Evolutionary conservation across 2,329 filamentous ascomycete genomes (phyloP).

Genomic region (Sporothrix brasiliensis): DNA sequence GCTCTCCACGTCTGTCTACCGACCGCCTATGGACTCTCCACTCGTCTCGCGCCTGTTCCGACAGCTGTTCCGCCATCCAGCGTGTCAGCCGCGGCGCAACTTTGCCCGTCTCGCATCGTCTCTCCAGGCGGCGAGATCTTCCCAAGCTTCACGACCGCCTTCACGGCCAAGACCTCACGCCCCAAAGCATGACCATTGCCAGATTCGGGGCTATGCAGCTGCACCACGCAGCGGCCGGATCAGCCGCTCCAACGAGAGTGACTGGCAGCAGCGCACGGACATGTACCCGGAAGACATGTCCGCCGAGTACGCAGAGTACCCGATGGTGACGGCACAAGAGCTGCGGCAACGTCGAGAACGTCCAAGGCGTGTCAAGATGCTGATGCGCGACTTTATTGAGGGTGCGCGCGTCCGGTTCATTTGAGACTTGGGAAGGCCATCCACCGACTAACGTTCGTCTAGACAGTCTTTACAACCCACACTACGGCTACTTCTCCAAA

Average conservation of each 20-base stretch:
- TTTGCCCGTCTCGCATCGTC: constrained; percentile 45
- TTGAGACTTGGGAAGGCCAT: constrained; percentile 28
- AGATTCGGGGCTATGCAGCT: constrained; percentile 37
- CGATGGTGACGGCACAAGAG: constrained; percentile 80
- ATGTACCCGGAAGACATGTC: constrained; percentile 74
- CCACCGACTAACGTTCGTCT: neutral
- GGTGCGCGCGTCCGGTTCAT: constrained; percentile 54
- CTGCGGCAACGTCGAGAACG: constrained; percentile 72
- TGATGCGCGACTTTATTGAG: constrained; percentile 96
- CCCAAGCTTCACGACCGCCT: constrained; percentile 35
- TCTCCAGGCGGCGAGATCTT: constrained; percentile 47
- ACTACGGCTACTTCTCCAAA: constrained; percentile 95
- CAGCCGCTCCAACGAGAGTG: constrained; percentile 59
- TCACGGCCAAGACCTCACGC: neutral
- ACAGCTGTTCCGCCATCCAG: constrained; percentile 77
- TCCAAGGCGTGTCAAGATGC: constrained; percentile 90
- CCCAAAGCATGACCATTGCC: neutral
- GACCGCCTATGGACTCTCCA: constrained; percentile 35
- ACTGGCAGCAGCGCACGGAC: constrained; percentile 84
- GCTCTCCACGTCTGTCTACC: neutral
- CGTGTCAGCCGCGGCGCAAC: constrained; percentile 60
- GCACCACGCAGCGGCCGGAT: constrained; percentile 33
- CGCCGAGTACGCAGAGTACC: constrained; percentile 79
- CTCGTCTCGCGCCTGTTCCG: constrained; percentile 68
- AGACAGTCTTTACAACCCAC: constrained; percentile 93